These are phyloP conservation scores for Baorangia bicolor DNA, from an alignment of 768 basidiomycete genomes.

Conservation along the genomic window DNA sequence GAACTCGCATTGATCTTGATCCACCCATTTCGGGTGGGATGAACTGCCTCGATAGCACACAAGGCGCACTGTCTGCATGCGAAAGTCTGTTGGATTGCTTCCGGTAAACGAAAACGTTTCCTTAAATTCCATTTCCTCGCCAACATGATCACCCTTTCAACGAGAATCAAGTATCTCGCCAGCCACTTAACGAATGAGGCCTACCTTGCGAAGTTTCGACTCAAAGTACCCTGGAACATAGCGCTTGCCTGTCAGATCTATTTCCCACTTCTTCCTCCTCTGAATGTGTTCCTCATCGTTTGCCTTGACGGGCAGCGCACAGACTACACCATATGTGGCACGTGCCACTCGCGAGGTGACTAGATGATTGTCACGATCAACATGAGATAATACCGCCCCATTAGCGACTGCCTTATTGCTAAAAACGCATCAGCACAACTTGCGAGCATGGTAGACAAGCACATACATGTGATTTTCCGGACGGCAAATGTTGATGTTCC, in stretches of 20 bases:
- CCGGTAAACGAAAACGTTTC: constrained; percentile 11
- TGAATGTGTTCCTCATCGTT: constrained; percentile 3
- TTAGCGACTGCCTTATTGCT: constrained; percentile 12
- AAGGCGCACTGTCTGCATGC: constrained; percentile 2
- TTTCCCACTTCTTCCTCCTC: constrained; percentile 12
- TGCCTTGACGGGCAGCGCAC: neutral
- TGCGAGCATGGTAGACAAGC: neutral
- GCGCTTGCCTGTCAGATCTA: neutral
- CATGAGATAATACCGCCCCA: constrained; percentile 8
- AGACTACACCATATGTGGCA: constrained; percentile 6
- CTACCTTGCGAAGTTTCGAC: constrained; percentile 9
- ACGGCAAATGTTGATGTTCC: neutral
- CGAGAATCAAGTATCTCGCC: neutral
- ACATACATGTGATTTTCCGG: constrained; percentile 11
- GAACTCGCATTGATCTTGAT: constrained; percentile 11
- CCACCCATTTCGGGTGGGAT: constrained; percentile 13
- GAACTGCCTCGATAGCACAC: constrained; percentile 9
- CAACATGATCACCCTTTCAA: constrained; percentile 2
- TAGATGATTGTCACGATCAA: neutral
- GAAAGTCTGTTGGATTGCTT: neutral
- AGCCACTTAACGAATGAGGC: neutral
- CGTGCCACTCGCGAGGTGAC: constrained; percentile 4
- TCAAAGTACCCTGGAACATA: constrained; percentile 18
- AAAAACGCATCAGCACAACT: neutral
- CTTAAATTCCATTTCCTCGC: constrained; percentile 6